These are phyloP conservation scores for Pseudogymnoascus verrucosus DNA, from an alignment of 2,329 filamentous ascomycete genomes.

Conservation along the genomic window DNA sequence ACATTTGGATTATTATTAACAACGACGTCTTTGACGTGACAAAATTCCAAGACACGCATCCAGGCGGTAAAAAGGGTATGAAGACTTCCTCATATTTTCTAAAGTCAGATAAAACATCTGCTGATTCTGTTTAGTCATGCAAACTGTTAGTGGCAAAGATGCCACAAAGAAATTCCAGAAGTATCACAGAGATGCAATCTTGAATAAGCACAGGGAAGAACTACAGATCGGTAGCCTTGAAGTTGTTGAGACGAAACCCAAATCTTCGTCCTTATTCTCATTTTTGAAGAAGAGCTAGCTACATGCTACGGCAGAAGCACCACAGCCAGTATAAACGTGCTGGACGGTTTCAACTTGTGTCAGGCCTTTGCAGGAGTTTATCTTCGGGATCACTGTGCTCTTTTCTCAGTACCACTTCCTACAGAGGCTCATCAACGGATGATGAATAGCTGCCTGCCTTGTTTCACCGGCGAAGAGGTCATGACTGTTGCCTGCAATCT, in stretches of 20 bases:
- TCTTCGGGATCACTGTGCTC: neutral
- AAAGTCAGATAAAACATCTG: neutral
- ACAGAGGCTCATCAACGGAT: neutral
- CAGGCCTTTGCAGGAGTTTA: neutral
- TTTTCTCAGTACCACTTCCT: neutral
- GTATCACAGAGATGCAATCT: constrained; percentile 16
- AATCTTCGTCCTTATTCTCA: constrained; percentile 4
- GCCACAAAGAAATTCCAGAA: constrained; percentile 22
- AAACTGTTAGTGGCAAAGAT: constrained; percentile 18
- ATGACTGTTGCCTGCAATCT: neutral
- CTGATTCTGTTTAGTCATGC: constrained; percentile 11
- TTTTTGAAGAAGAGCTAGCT: neutral
- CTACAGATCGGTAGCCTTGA: constrained; percentile 42
- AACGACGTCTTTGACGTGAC: constrained; percentile 95
- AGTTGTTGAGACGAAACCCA: neutral
- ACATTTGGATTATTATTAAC: constrained; percentile 84
- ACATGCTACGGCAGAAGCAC: neutral
- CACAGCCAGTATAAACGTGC: neutral
- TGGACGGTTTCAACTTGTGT: neutral
- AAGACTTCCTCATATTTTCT: constrained; percentile 26
- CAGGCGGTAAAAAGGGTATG: constrained; percentile 43
- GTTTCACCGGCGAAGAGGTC: neutral
- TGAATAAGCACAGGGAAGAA: constrained; percentile 50
- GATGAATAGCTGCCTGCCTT: neutral
- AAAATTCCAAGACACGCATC: constrained; percentile 78